Conservation (phyloP, 192 early-diverging fungal species). For the Radiomyces spectabilis region DNA sequence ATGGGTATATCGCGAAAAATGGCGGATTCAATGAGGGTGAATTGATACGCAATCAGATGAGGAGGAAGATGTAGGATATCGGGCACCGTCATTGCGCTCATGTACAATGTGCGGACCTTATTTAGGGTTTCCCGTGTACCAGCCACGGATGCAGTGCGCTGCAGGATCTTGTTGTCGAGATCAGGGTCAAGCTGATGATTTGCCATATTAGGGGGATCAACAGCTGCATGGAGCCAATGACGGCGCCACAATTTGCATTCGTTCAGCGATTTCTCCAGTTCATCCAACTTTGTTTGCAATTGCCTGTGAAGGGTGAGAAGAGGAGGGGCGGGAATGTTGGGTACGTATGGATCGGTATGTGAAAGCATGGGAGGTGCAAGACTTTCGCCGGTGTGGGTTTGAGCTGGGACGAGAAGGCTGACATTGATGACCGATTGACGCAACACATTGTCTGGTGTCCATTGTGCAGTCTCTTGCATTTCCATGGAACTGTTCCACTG, state of each 20-base stretch:
- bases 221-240: background rate
- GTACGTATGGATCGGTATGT: conserved; percentile 35
- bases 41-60: conserved; percentile 55
- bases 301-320: conserved; percentile 37
- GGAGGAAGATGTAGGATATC: conserved; percentile 46
- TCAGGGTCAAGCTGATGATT: conserved; percentile 11
- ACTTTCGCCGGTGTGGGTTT: conserved; percentile 35
- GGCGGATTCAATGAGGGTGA: conserved; percentile 55
- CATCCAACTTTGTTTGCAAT: conserved; percentile 36
- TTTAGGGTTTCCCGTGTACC: conserved; percentile 38
- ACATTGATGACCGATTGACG: conserved; percentile 41
- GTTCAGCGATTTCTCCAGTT: conserved; percentile 23
- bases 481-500: too few relatives aligned
- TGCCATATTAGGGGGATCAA: background rate
- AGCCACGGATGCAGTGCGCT: conserved; percentile 34
- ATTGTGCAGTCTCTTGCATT: too few relatives aligned
- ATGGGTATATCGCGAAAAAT: conserved; percentile 55
- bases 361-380: conserved; percentile 21
- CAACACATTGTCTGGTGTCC: conserved; percentile 17
- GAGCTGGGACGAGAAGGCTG: conserved; percentile 36
- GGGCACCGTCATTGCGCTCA: conserved; percentile 33
- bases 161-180: conserved; percentile 32
- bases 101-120: conserved; percentile 32
- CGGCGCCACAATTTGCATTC: conserved; percentile 20
- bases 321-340: conserved; percentile 43